These are phyloP conservation scores for Setaria viridis DNA, from an alignment of 202 grass and related monocot genomes.

Conservation along the genomic window DNA sequence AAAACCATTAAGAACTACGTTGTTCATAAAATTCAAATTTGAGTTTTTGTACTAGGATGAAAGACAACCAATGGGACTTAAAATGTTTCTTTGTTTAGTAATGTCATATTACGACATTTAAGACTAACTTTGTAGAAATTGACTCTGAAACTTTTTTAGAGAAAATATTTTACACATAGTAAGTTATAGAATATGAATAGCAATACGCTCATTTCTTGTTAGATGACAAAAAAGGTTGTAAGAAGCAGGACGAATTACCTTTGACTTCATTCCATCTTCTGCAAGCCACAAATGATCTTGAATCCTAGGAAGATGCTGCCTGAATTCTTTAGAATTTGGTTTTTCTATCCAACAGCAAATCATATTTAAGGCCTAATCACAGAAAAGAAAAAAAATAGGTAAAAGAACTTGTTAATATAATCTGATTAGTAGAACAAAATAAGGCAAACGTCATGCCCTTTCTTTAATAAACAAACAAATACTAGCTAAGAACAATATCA, in stretches of 20 bases:
- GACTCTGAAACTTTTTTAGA: background rate
- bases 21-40: too few relatives aligned
- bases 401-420: background rate
- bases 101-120: background rate
- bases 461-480: too few relatives aligned
- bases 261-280: slow-evolving; percentile 68
- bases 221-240: background rate
- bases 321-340: slow-evolving; percentile 51
- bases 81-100: background rate
- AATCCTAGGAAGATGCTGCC: slow-evolving; percentile 53
- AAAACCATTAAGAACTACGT: too few relatives aligned
- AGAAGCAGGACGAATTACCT: slow-evolving; percentile 33
- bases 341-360: slow-evolving; percentile 54
- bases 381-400: background rate
- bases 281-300: slow-evolving; percentile 55
- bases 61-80: too few relatives aligned
- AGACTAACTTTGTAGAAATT: background rate
- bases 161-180: background rate
- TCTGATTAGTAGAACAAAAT: background rate
- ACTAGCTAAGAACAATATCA: too few relatives aligned
- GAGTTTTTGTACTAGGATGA: too few relatives aligned
- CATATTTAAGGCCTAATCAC: slow-evolving; percentile 45
- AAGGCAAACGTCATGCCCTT: background rate
- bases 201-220: too few relatives aligned
- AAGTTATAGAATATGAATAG: background rate